Base-by-base conservation (phyloP, 2,329 filamentous ascomycete species). In the Sarocladium oryzae region DNA sequence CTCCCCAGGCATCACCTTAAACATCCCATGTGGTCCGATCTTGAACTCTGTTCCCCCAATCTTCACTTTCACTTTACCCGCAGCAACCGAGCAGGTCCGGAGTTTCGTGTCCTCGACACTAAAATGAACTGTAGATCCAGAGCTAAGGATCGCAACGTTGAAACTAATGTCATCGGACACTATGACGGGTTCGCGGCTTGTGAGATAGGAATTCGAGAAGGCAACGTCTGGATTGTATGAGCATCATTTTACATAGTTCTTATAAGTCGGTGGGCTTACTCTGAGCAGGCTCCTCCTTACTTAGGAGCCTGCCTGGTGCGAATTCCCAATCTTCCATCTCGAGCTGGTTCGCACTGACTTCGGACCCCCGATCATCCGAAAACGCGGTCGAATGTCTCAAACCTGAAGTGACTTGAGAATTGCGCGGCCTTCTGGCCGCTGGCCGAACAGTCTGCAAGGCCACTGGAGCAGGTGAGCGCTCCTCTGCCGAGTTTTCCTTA, bases 291-390 rank as follows among this genome's bases (percentile, higher is more conserved):
- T 60, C 56, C 1, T 53, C 52, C 3, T 61, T 54, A 30, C 67
- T 62, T 8, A 56, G 58, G 26, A 72, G 58, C 20, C 68, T 65
- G 15, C 73, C 73, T 1, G 73, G 72, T 0, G 72, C 71, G 41
- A 73, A 55, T 56, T 75, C 73, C 71, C 71, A 74, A 2, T 64
- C 62, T 55, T 74, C 71, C 62, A 73, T 69, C 49, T 70, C 60
- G 5, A 68, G 45, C 2, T 59, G 52, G 13, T 55, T 48, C 7
- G 15, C 54, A 24, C 53, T 23, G 2, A 43, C 30, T 3, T 16
- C 41, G 16, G 8, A 11, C 16, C 6, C 50, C 33, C 15, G n/a
- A 32, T 16, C 20, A 30, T 26, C 43, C 10, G 49, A 13, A 9
- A 40, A 26, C 3, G 20, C 16, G 3, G 9, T 40, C 23, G 49